Conservation (phyloP, 495 filamentous ascomycete genomes). For the Thermochaetoides thermophila region DNA sequence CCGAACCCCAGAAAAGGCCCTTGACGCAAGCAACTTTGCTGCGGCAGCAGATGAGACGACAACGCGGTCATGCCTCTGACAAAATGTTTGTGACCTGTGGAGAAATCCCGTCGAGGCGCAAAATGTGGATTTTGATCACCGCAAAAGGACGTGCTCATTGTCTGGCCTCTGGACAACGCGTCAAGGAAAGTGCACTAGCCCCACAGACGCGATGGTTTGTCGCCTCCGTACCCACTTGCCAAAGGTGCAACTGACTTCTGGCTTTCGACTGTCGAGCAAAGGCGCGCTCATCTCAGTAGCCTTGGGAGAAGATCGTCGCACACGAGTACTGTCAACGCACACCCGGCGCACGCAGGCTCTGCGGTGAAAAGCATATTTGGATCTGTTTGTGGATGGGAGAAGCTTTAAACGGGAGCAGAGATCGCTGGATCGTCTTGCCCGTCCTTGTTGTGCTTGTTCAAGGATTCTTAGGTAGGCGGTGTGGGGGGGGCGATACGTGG, state of each 20-base stretch:
- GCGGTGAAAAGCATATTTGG: no score
- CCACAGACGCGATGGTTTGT: conserved; percentile 8
- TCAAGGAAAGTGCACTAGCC: background rate
- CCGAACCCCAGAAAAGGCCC: no score
- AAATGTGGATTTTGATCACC: no score
- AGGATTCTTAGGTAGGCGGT: conserved; percentile 1
- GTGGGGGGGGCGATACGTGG: no score
- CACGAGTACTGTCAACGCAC: conserved; percentile 17
- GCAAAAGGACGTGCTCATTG: no score
- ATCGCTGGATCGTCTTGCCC: conserved; percentile 12
- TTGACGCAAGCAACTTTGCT: no score
- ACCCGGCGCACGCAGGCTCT: conserved; percentile 15
- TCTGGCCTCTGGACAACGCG: no score
- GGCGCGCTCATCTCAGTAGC: conserved; percentile 6
- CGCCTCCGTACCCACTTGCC: conserved; percentile 12
- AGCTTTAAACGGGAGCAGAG: conserved; percentile 5
- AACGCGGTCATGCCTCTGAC: conserved; percentile 5
- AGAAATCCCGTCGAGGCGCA: background rate
- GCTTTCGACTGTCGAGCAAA: conserved; percentile 10
- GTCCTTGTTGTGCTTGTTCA: background rate
- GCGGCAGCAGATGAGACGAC: conserved; percentile 4
- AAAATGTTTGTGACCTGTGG: conserved; percentile 6
- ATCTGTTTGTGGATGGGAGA: conserved; percentile 3
- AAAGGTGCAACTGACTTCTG: conserved; percentile 16
- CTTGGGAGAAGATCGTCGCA: conserved; percentile 16